Conservation (phyloP, 768 basidiomycete genomes). For the Amanita molliuscula region DNA sequence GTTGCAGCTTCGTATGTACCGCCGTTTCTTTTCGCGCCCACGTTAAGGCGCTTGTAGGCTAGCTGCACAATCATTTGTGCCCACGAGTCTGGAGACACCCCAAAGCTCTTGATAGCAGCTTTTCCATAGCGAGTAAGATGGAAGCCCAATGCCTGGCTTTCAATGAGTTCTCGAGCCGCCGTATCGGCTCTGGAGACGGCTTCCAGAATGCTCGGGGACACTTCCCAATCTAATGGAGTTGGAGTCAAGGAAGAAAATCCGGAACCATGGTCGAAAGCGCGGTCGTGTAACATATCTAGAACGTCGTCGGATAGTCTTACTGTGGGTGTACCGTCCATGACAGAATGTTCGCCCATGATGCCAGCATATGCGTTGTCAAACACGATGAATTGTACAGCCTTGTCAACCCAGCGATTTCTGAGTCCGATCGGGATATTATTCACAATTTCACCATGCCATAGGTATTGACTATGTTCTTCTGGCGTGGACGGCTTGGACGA, state of each 20-base stretch:
- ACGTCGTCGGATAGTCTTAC: slow-evolving; percentile 64
- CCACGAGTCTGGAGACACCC: slow-evolving; percentile 92
- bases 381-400: slow-evolving; percentile 80
- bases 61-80: slow-evolving; percentile 88
- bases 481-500: slow-evolving; percentile 38
- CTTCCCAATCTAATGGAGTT: slow-evolving; percentile 51
- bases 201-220: slow-evolving; percentile 32
- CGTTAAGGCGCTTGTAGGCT: slow-evolving; percentile 68
- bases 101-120: slow-evolving; percentile 73
- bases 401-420: slow-evolving; percentile 80
- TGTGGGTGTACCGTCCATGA: slow-evolving; percentile 86
- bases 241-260: slow-evolving; percentile 22
- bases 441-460: slow-evolving; percentile 76
- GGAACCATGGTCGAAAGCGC: slow-evolving; percentile 54
- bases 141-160: slow-evolving; percentile 54
- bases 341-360: slow-evolving; percentile 87
- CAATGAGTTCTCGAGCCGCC: slow-evolving; percentile 46
- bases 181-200: slow-evolving; percentile 50
- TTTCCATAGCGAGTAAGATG: slow-evolving; percentile 74
- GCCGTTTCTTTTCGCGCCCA: slow-evolving; percentile 43
- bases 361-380: slow-evolving; percentile 77
- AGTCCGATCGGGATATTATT: slow-evolving; percentile 43
- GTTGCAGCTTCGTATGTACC: slow-evolving; percentile 93
- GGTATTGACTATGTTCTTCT: slow-evolving; percentile 51
- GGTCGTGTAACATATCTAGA: slow-evolving; percentile 46